Evolutionary conservation across 495 filamentous ascomycete species (phyloP).

Genomic region (Rhizodiscina lignyota): DNA sequence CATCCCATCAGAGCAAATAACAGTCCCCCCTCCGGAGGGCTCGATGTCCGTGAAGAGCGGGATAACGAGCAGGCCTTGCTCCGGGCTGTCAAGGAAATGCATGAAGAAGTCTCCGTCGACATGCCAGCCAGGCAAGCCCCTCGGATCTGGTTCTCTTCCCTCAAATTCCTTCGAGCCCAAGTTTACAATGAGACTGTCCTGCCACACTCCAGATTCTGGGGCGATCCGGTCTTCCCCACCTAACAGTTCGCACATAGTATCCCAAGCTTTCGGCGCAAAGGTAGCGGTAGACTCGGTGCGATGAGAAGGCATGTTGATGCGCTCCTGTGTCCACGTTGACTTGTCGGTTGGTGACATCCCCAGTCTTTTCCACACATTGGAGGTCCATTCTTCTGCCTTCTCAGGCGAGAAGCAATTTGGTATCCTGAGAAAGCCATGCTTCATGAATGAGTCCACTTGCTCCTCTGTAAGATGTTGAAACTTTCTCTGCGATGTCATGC

Average conservation of each 20-base stretch:
- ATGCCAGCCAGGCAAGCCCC: slow-evolving; percentile 47
- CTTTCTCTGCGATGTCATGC: too few relatives aligned
- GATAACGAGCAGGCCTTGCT: slow-evolving; percentile 55
- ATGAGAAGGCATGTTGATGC: slow-evolving; percentile 50
- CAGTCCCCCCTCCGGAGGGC: slow-evolving; percentile 47
- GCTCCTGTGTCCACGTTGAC: slow-evolving; percentile 40
- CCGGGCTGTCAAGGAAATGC: slow-evolving; percentile 56
- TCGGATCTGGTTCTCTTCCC: slow-evolving; percentile 29
- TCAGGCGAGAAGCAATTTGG: slow-evolving; percentile 42
- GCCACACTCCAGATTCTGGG: slow-evolving; percentile 36
- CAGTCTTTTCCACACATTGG: slow-evolving; percentile 50
- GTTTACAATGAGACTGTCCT: slow-evolving; percentile 58
- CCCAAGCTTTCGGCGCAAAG: slow-evolving; percentile 54
- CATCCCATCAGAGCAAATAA: slow-evolving; percentile 45
- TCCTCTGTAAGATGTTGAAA: slow-evolving; percentile 44
- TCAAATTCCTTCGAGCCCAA: slow-evolving; percentile 41
- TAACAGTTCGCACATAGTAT: slow-evolving; percentile 51
- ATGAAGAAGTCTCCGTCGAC: slow-evolving; percentile 66
- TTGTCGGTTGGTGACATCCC: slow-evolving; percentile 50
- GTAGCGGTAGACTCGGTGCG: slow-evolving; percentile 31
- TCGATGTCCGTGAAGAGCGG: slow-evolving; percentile 52
- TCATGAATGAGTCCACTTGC: slow-evolving; percentile 49
- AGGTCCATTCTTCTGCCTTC: slow-evolving; percentile 38
- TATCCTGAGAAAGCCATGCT: slow-evolving; percentile 47
- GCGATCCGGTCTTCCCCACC: slow-evolving; percentile 45